Percentiles rank a stretch among this genome's conserved stretches.
Conservation (phyloP, 257 asterid genomes). For the Rubia yunnanensis region DNA sequence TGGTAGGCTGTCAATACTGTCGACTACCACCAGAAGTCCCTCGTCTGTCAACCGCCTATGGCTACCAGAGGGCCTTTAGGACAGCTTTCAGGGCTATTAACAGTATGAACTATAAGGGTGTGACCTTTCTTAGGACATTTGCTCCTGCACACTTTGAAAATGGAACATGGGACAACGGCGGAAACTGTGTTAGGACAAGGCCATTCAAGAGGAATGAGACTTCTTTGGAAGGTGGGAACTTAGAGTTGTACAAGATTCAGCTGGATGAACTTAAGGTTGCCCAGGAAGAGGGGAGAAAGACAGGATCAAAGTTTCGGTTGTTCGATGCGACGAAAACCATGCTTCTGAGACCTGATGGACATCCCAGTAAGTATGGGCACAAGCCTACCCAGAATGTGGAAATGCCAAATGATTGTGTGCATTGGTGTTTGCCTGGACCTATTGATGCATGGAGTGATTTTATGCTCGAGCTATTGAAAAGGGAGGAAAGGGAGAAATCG, state of each 20-base stretch:
- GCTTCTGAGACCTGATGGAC: slow-evolving; percentile 55
- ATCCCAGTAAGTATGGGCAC: slow-evolving; percentile 59
- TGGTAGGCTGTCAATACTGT: slow-evolving; percentile 50
- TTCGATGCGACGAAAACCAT: slow-evolving; percentile 48
- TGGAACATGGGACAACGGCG: slow-evolving; percentile 49
- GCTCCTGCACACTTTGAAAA: slow-evolving; percentile 45
- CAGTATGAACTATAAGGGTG: slow-evolving; percentile 19
- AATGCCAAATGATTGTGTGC: slow-evolving; percentile 43
- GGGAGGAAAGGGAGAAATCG: slow-evolving; percentile 18
- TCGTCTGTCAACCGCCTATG: slow-evolving; percentile 25
- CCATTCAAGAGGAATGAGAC: slow-evolving; percentile 40
- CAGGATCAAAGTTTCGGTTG: slow-evolving; percentile 30
- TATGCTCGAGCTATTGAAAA: slow-evolving; percentile 34
- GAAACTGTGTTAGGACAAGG: slow-evolving; percentile 39
- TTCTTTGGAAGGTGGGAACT: slow-evolving; percentile 15
- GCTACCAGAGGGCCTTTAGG: slow-evolving; percentile 35
- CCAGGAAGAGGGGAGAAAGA: slow-evolving; percentile 18
- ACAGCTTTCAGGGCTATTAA: slow-evolving; percentile 31
- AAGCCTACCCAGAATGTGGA: slow-evolving; percentile 30
- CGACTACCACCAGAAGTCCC: slow-evolving; percentile 29
- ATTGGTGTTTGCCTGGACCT: slow-evolving; percentile 67
- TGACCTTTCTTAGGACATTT: slow-evolving; percentile 32
- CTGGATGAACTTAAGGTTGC: slow-evolving; percentile 38
- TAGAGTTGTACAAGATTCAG: slow-evolving; percentile 34
- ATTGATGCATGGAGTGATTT: slow-evolving; percentile 51